Evolutionary conservation across 805 yeast genomes (phyloP), one percentile per base, ranked within the genome.

Genomic region (Wickerhamiella kurtzmanii): DNA sequence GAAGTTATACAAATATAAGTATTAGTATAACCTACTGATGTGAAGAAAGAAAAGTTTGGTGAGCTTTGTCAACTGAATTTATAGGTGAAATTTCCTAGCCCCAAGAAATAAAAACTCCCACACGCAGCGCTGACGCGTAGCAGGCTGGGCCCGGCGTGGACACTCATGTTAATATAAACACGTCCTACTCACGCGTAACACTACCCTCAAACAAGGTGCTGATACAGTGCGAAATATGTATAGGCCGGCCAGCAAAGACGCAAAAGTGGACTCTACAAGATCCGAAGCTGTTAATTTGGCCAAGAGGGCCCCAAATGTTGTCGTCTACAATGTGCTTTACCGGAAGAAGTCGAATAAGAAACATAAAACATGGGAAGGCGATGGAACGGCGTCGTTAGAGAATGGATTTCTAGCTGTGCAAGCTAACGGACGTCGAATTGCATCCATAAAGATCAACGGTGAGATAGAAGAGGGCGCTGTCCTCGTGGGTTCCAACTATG

Each of bases 331-430:
- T 9, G 75, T 77, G 4, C 72, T 83, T 53, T 82, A 80, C 73
- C 67, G 98, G 32, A 86, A 85, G 60, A 70, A 71, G 38, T 69
- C 89, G 0, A 70, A 66, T 28, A 85, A 82, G 64, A 86, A 89
- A 68, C 78, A 87, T 61, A 88, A 88, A 60, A 79, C 86, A 0
- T 92, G 98, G 98, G 94, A 85, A 47, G 95, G 94, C 2, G 97
- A 92, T 64, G 97, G 95, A 0, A 63, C 65, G 32, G 65, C 81
- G 15, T 55, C 64, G n/a, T 51, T 52, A 25, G 48, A 45, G 11
- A 51, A 32, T 16, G 52, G 49, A 1, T 17, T 35, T 2, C 60
- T 59, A 1, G 28, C 56, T 0, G 41, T 66, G 8, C 56, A 57
- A 40, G 59, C 57, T 44, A 63, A 56, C 9, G 58, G 55, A 1